phyloP scores from a whole-genome alignment of 768 basidiomycete species.

The Gloeopeniophorella convolvens region DNA sequence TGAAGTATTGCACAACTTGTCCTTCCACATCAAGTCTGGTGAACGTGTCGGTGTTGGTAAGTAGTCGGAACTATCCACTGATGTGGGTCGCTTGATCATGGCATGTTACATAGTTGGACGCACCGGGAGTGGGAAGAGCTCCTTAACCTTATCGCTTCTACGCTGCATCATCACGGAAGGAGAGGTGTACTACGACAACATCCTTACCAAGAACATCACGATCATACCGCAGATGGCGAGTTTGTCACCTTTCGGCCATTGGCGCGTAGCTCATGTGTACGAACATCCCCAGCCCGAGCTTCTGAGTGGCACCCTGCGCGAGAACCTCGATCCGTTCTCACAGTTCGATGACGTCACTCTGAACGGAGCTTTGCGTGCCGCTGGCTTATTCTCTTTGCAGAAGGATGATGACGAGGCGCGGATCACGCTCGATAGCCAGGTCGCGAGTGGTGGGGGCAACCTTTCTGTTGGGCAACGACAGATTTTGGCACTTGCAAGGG shows the following conservation, averaged over 20 bases:
- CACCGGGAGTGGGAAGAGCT: conserved; percentile 54
- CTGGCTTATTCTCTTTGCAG: conserved; percentile 40
- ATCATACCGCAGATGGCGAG: conserved; percentile 54
- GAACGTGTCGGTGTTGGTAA: conserved; percentile 51
- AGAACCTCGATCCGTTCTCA: conserved; percentile 56
- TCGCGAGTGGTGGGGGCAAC: conserved; percentile 40
- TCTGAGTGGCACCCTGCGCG: conserved; percentile 48
- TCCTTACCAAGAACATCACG: conserved; percentile 40
- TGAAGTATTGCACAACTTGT: conserved; percentile 46
- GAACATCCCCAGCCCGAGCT: conserved; percentile 41
- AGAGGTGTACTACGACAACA: conserved; percentile 44
- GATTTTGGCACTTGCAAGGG: conserved; percentile 52
- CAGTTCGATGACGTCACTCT: conserved; percentile 47
- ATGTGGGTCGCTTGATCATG: conserved; percentile 1
- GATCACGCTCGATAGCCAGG: conserved; percentile 39
- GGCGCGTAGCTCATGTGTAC: too few species aligned
- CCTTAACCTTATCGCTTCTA: conserved; percentile 46
- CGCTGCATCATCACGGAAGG: conserved; percentile 50
- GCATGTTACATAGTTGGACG: conserved; percentile 43
- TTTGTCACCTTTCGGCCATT: too few species aligned
- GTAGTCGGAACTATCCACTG: conserved; percentile 11
- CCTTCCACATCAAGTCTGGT: conserved; percentile 46
- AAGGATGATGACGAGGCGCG: conserved; percentile 31
- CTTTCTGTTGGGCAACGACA: conserved; percentile 55
- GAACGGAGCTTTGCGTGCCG: conserved; percentile 41